Conservation (phyloP, 2,329 filamentous ascomycete genomes). For the Leptographium procerum region DNA sequence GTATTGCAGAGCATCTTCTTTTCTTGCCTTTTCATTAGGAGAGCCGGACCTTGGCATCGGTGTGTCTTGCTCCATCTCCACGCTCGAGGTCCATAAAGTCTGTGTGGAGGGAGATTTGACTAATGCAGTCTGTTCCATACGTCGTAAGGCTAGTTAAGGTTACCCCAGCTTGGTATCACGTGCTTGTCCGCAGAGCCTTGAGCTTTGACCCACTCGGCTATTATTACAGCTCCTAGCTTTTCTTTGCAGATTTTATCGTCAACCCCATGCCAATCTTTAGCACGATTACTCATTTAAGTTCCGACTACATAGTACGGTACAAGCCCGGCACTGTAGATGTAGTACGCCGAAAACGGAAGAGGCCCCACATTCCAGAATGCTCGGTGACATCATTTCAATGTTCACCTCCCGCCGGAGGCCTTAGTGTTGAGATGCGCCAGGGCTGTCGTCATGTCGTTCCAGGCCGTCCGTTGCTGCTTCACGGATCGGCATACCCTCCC, state of each 20-base stretch:
- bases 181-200: no score
- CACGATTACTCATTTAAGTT: no score
- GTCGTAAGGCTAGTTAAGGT: not conserved
- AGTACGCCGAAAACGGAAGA: not conserved
- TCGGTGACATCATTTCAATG: not conserved
- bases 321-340: no score
- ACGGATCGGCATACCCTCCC: not conserved
- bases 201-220: no score
- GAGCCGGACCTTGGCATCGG: not conserved
- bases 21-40: conserved; percentile 24
- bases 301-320: no score
- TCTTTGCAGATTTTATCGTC: no score
- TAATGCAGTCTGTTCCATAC: not conserved
- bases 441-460: not conserved
- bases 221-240: no score
- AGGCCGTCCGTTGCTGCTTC: not conserved
- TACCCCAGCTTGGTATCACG: no score
- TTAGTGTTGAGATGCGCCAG: not conserved
- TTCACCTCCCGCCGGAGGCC: not conserved
- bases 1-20: conserved; percentile 44
- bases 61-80: not conserved
- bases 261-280: no score
- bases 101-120: not conserved
- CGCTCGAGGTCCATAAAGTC: not conserved
- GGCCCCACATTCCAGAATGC: not conserved